Percentiles rank a stretch among this genome's conserved stretches.
Conservation (phyloP, 495 filamentous ascomycete species). For the Penicillium crystallinum region DNA sequence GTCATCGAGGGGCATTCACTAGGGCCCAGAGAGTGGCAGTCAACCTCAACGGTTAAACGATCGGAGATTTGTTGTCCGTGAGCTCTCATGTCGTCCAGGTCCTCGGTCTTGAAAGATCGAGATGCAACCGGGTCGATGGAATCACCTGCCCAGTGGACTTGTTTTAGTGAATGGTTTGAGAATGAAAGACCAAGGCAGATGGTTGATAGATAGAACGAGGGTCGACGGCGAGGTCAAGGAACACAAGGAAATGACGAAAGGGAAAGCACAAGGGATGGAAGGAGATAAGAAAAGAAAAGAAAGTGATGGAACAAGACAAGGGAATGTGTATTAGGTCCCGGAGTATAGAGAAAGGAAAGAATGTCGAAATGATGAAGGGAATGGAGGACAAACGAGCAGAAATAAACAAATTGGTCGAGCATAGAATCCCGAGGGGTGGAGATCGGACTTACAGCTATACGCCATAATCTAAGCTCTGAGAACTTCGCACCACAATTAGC, state of each 20-base stretch:
- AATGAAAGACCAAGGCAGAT: neutral
- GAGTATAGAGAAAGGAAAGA: slow-evolving; percentile 18
- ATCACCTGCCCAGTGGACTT: slow-evolving; percentile 27
- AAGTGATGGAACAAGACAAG: slow-evolving; percentile 7
- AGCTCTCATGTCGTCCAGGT: slow-evolving; percentile 38
- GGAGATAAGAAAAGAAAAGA: slow-evolving; percentile 3
- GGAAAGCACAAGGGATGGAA: neutral
- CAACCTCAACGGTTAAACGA: slow-evolving; percentile 41
- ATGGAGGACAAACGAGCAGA: slow-evolving; percentile 27
- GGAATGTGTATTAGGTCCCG: slow-evolving; percentile 17
- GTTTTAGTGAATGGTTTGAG: slow-evolving; percentile 14
- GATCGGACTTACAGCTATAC: slow-evolving; percentile 39
- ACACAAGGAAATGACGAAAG: slow-evolving; percentile 1
- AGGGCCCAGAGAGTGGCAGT: slow-evolving; percentile 39
- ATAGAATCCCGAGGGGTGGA: slow-evolving; percentile 28
- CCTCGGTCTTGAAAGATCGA: slow-evolving; percentile 23
- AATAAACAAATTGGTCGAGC: slow-evolving; percentile 42
- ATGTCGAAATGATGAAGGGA: slow-evolving; percentile 24
- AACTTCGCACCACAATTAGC: slow-evolving; percentile 14
- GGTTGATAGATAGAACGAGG: slow-evolving; percentile 4
- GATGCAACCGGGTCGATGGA: slow-evolving; percentile 20
- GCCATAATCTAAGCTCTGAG: slow-evolving; percentile 33
- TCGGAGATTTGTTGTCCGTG: slow-evolving; percentile 37
- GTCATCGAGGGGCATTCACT: slow-evolving; percentile 45
- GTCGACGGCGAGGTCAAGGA: neutral